These are phyloP conservation scores for Otatea glauca DNA, from an alignment of 176 grass and related monocot species.

Conservation along the genomic window DNA sequence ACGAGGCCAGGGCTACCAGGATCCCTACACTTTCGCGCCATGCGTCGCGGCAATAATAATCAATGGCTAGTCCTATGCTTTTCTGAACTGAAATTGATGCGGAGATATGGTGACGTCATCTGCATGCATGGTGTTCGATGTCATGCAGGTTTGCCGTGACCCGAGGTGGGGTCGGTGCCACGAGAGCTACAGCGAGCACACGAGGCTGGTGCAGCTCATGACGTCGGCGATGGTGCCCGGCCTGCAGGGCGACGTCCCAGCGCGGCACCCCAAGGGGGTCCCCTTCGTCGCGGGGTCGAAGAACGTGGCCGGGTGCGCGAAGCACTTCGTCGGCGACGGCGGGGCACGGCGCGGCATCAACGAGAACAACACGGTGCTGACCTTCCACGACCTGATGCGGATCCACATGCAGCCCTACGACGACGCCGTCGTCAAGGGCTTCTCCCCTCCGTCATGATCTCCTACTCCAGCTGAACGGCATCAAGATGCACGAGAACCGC, in stretches of 20 bases:
- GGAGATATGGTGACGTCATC: neutral
- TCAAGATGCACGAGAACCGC: constrained; percentile 87
- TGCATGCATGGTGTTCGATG: neutral
- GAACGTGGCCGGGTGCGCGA: constrained; percentile 88
- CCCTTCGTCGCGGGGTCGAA: constrained; percentile 65
- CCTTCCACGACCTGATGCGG: constrained; percentile 66
- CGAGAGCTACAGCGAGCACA: constrained; percentile 89
- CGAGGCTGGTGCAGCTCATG: constrained; percentile 74
- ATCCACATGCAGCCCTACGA: constrained; percentile 91
- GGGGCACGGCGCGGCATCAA: constrained; percentile 70
- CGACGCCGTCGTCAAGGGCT: constrained; percentile 68
- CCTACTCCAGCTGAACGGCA: constrained; percentile 84
- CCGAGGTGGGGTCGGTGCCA: constrained; percentile 90
- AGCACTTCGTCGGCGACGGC: constrained; percentile 91
- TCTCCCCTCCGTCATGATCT: constrained; percentile 80
- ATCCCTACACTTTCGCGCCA: constrained; percentile 92
- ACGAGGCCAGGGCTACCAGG: constrained; percentile 76
- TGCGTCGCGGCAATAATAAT: constrained; percentile 61
- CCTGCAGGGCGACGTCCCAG: constrained; percentile 66
- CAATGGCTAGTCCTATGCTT: neutral
- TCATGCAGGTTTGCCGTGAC: constrained; percentile 79
- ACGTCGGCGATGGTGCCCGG: constrained; percentile 61
- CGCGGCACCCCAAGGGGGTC: constrained; percentile 55
- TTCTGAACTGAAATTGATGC: neutral
- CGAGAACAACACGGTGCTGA: constrained; percentile 77